phyloP scores from a whole-genome alignment of 768 basidiomycete genomes.

The Leccinum aurantiacum region DNA sequence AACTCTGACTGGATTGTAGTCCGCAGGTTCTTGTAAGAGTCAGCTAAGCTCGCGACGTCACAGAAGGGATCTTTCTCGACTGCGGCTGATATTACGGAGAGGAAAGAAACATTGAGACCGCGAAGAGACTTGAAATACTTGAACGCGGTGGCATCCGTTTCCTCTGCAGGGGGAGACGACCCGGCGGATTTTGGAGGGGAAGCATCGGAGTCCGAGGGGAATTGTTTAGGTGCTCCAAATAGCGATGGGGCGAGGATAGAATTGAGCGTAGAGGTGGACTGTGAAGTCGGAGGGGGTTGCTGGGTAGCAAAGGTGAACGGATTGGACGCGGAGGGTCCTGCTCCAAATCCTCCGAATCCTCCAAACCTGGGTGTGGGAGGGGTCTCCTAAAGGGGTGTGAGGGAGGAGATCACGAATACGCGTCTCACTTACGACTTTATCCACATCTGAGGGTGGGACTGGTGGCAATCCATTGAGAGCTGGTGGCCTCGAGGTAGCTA shows the following conservation, averaged over 20 bases:
- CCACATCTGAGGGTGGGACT: slow-evolving; percentile 22
- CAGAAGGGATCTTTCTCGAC: slow-evolving; percentile 68
- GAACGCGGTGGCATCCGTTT: slow-evolving; percentile 36
- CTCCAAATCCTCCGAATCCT: slow-evolving; percentile 55
- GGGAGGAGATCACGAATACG: slow-evolving; percentile 12
- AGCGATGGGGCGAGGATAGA: slow-evolving; percentile 27
- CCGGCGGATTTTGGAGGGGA: slow-evolving; percentile 14
- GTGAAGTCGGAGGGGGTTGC: slow-evolving; percentile 13
- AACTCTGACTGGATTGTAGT: slow-evolving; percentile 55
- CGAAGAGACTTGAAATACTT: slow-evolving; percentile 71
- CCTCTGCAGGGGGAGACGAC: slow-evolving; percentile 22
- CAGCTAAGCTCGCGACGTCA: slow-evolving; percentile 56
- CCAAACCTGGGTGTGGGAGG: slow-evolving; percentile 45
- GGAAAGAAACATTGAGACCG: slow-evolving; percentile 68
- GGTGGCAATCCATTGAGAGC: slow-evolving; percentile 27
- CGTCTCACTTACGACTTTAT: slow-evolving; percentile 28
- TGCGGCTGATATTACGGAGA: slow-evolving; percentile 55
- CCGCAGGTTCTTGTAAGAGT: slow-evolving; percentile 60
- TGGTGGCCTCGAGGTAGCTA: slow-evolving; percentile 22
- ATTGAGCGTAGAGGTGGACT: slow-evolving; percentile 13
- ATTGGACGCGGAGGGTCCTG: slow-evolving; percentile 28
- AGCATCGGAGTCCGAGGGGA: slow-evolving; percentile 31
- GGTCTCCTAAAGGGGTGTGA: slow-evolving; percentile 23
- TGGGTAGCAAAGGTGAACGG: slow-evolving; percentile 44
- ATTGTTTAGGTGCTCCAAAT: background rate